Evolutionary conservation across 2,329 filamentous ascomycete genomes (phyloP).

Genomic region (Alternaria tenuissima): DNA sequence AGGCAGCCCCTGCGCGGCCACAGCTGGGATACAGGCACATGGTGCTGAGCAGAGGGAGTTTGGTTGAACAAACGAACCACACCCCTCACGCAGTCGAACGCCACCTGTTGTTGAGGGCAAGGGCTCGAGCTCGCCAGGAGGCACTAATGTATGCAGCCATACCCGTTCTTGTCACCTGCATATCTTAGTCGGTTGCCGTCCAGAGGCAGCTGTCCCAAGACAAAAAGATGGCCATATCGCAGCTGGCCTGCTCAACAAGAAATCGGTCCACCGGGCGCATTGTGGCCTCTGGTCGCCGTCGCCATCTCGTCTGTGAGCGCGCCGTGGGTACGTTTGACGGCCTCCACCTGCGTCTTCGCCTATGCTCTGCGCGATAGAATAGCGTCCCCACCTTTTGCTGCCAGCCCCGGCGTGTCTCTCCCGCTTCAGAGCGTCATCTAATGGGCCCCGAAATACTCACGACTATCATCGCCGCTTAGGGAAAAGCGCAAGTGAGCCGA

Average conservation of each 20-base stretch:
- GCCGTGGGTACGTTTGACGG: background rate
- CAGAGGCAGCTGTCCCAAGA: slow-evolving; percentile 8
- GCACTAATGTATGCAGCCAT: slow-evolving; percentile 12
- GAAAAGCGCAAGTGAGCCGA: slow-evolving; percentile 23
- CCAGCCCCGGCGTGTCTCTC: slow-evolving; percentile 19
- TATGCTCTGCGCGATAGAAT: slow-evolving; percentile 8
- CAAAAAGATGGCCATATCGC: slow-evolving; percentile 7
- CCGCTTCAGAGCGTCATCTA: slow-evolving; percentile 27
- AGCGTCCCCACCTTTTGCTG: slow-evolving; percentile 21
- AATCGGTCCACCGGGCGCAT: slow-evolving; percentile 6
- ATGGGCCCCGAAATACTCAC: slow-evolving; percentile 23
- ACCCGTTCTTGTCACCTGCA: slow-evolving; percentile 15
- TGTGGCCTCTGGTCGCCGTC: background rate
- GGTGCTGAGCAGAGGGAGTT: slow-evolving; percentile 3
- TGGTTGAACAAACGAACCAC: slow-evolving; percentile 12
- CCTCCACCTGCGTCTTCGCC: slow-evolving; percentile 4
- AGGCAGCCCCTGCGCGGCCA: background rate
- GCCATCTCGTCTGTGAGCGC: background rate
- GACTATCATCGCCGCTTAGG: slow-evolving; percentile 24
- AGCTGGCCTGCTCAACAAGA: slow-evolving; percentile 17
- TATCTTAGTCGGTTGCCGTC: slow-evolving; percentile 8
- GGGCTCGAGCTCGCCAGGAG: slow-evolving; percentile 3
- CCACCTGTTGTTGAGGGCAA: slow-evolving; percentile 15
- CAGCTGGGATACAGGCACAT: slow-evolving; percentile 3
- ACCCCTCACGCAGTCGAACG: slow-evolving; percentile 5